Percentiles rank a stretch among this genome's conserved stretches.
Conservation (phyloP, 208 protist genomes). For the Leishmania tropica region DNA sequence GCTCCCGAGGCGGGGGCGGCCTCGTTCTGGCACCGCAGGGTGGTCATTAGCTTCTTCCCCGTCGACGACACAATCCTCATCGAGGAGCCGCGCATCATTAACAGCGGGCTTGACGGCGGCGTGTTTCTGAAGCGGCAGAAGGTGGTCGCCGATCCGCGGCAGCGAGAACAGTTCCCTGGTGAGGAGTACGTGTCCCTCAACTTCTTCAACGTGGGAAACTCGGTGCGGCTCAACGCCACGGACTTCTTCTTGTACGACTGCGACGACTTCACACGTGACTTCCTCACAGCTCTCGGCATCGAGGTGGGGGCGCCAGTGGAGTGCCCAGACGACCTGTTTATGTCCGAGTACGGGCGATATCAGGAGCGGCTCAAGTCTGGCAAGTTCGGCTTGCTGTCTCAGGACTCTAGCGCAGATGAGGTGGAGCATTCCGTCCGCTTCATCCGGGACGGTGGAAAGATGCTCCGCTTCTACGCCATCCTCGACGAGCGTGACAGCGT, state of each 20-base stretch:
- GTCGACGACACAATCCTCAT: conserved; percentile 95
- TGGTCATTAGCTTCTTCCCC: conserved; percentile 94
- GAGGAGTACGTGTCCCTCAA: conserved; percentile 87
- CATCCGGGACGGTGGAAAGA: conserved; percentile 93
- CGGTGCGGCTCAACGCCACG: conserved; percentile 90
- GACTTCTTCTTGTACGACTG: conserved; percentile 95
- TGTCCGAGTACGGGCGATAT: conserved; percentile 52
- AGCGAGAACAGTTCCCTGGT: conserved; percentile 80
- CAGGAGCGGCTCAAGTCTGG: conserved; percentile 54
- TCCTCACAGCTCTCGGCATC: conserved; percentile 83
- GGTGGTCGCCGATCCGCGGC: conserved; percentile 73
- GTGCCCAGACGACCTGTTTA: conserved; percentile 78
- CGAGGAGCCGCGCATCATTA: conserved; percentile 89
- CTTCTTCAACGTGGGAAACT: conserved; percentile 92
- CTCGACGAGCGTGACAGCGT: conserved; percentile 65
- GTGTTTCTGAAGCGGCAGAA: conserved; percentile 92
- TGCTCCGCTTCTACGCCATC: conserved; percentile 96
- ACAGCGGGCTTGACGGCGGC: conserved; percentile 96
- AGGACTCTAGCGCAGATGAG: conserved; percentile 70
- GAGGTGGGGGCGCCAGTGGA: conserved; percentile 50
- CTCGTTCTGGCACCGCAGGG: conserved; percentile 88
- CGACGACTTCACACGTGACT: conserved; percentile 93
- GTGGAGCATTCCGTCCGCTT: conserved; percentile 80
- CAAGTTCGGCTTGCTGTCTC: conserved; percentile 69
- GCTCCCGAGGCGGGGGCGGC: conserved; percentile 89